phyloP scores from a whole-genome alignment of 129 eudicot genomes.

The Logfia minima region DNA sequence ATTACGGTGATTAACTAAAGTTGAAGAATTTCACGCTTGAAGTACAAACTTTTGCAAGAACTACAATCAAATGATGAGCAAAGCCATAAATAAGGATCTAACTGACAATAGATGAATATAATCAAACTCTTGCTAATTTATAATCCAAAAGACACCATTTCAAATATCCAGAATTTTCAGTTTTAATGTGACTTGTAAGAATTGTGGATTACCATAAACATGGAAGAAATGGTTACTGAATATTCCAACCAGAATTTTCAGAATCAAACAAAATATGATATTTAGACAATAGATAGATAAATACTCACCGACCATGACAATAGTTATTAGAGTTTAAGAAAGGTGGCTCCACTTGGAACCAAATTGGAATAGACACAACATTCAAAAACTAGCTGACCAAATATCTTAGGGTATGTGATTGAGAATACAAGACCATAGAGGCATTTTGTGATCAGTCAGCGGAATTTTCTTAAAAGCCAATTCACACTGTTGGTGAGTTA shows the following conservation, averaged over 20 bases:
- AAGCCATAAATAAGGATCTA: neutral
- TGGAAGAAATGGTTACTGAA: neutral
- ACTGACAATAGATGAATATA: neutral
- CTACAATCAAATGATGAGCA: neutral
- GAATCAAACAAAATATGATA: neutral
- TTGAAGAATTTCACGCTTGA: neutral
- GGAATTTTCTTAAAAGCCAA: neutral
- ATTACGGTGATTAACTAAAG: neutral
- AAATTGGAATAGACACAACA: neutral
- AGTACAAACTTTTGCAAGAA: neutral
- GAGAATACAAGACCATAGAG: constrained; percentile 15
- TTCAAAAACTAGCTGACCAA: neutral
- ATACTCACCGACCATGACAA: neutral
- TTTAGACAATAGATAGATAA: neutral
- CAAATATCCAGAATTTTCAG: neutral
- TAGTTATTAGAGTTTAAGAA: neutral
- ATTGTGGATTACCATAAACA: neutral
- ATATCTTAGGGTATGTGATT: neutral
- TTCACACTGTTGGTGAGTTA: neutral
- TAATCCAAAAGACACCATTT: neutral
- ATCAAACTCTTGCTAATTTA: neutral
- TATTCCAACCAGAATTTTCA: neutral
- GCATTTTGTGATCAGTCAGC: constrained; percentile 1
- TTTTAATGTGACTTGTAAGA: neutral
- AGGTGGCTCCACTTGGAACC: neutral